These are phyloP conservation scores for Eruca vesicaria DNA, from an alignment of 441 rosid species.

Conservation along the genomic window DNA sequence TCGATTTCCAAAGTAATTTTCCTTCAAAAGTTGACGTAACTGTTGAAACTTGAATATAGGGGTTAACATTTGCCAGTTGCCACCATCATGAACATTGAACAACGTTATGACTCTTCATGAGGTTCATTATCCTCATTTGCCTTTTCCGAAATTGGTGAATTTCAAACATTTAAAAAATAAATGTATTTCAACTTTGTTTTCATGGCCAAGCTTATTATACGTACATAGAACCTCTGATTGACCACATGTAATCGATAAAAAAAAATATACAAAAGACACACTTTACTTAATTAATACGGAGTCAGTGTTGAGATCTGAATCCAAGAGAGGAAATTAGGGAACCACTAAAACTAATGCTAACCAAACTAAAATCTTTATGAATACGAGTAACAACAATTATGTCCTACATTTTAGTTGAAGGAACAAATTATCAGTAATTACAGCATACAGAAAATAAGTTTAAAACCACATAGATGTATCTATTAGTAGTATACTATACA, in stretches of 20 bases:
- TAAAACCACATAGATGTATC: too few relatives aligned
- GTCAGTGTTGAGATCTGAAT: constrained; percentile 24
- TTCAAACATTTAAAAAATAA: neutral
- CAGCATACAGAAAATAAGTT: too few relatives aligned
- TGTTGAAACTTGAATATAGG: constrained; percentile 7
- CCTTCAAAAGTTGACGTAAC: constrained; percentile 11
- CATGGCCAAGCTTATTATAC: neutral
- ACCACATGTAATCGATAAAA: neutral
- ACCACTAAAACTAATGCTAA: constrained; percentile 6
- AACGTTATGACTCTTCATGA: neutral
- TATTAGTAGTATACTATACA: too few relatives aligned
- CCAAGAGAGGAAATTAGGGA: constrained; percentile 19
- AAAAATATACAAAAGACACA: neutral
- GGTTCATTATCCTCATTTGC: neutral
- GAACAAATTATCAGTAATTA: neutral
- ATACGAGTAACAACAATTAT: neutral
- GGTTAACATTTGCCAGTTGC: constrained; percentile 16
- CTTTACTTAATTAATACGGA: constrained; percentile 17
- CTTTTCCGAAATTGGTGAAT: neutral
- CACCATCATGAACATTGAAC: constrained; percentile 21
- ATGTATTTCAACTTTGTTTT: neutral
- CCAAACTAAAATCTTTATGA: neutral
- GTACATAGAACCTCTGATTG: neutral
- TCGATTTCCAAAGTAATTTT: constrained; percentile 10
- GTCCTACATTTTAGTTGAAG: neutral